Conservation (phyloP, 371 early-diverging fungal genomes). For the Circinella minor region DNA sequence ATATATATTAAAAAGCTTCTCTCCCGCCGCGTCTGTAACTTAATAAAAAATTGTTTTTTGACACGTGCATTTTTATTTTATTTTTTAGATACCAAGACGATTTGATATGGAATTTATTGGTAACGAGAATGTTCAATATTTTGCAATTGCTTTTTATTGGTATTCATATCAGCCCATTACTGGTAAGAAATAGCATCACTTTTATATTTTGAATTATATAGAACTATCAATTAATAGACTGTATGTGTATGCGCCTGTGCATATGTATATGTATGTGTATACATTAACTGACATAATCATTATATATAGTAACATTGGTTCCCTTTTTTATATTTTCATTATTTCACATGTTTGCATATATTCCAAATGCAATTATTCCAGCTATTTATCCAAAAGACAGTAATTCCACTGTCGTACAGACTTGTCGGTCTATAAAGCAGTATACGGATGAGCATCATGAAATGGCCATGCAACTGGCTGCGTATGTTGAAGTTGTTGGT, state of each 20-base stretch:
- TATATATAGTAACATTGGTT: slow-evolving; percentile 68
- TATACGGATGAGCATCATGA: slow-evolving; percentile 71
- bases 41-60: not conserved
- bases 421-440: slow-evolving; percentile 52
- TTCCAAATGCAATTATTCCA: slow-evolving; percentile 68
- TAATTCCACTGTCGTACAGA: slow-evolving; percentile 34
- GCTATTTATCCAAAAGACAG: slow-evolving; percentile 61
- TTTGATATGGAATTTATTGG: slow-evolving; percentile 52
- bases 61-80: not conserved
- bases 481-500: slow-evolving; percentile 77
- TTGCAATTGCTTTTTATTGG: slow-evolving; percentile 84
- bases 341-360: slow-evolving; percentile 79
- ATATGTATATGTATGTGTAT: too few species aligned
- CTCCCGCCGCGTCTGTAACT: too few species aligned
- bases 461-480: slow-evolving; percentile 72
- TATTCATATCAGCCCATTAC: slow-evolving; percentile 70
- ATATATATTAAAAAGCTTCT: not conserved
- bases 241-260: too few species aligned
- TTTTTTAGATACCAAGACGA: slow-evolving; percentile 46
- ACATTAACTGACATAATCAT: not conserved
- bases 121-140: slow-evolving; percentile 91
- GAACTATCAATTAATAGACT: not conserved
- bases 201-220: not conserved
- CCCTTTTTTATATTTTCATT: slow-evolving; percentile 85
- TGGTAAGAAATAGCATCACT: slow-evolving; percentile 45